Evolutionary conservation across 768 basidiomycete genomes (phyloP).

Genomic region (Psilocybe cyanescens): DNA sequence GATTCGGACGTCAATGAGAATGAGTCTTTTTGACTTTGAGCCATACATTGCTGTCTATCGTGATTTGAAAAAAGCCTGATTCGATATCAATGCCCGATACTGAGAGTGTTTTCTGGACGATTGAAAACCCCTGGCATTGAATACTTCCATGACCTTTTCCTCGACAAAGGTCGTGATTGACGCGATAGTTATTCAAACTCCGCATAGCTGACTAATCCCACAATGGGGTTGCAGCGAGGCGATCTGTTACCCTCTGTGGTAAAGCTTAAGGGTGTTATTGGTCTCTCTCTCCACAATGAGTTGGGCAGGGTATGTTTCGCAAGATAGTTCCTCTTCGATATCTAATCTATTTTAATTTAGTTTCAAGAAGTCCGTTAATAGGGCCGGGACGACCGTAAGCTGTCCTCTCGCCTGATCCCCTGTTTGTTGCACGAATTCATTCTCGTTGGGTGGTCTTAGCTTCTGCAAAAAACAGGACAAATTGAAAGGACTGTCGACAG

Average conservation of each 20-base stretch:
- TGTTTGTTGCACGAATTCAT: slow-evolving; percentile 14
- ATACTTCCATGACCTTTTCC: too few relatives aligned
- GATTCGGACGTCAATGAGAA: neutral
- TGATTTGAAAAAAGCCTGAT: too few relatives aligned
- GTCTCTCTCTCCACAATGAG: slow-evolving; percentile 42
- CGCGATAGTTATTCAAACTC: neutral
- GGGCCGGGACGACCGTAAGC: slow-evolving; percentile 87
- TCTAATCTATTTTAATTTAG: slow-evolving; percentile 39
- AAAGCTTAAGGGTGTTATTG: neutral
- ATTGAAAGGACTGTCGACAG: slow-evolving; percentile 95
- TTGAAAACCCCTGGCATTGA: too few relatives aligned
- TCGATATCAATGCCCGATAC: too few relatives aligned
- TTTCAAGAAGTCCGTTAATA: slow-evolving; percentile 92
- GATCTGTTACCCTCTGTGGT: too few relatives aligned
- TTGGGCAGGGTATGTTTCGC: slow-evolving; percentile 54
- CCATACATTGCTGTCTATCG: too few relatives aligned
- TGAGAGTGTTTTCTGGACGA: too few relatives aligned
- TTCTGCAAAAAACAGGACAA: slow-evolving; percentile 98
- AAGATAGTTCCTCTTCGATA: neutral
- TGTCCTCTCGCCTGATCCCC: slow-evolving; percentile 11
- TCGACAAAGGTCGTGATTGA: too few relatives aligned
- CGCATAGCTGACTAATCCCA: too few relatives aligned
- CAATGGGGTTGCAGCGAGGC: neutral
- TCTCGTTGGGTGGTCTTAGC: slow-evolving; percentile 42
- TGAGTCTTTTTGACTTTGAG: too few relatives aligned